These are phyloP conservation scores for Naumovozyma castellii DNA, from an alignment of 805 yeast genomes.

Conservation along the genomic window DNA sequence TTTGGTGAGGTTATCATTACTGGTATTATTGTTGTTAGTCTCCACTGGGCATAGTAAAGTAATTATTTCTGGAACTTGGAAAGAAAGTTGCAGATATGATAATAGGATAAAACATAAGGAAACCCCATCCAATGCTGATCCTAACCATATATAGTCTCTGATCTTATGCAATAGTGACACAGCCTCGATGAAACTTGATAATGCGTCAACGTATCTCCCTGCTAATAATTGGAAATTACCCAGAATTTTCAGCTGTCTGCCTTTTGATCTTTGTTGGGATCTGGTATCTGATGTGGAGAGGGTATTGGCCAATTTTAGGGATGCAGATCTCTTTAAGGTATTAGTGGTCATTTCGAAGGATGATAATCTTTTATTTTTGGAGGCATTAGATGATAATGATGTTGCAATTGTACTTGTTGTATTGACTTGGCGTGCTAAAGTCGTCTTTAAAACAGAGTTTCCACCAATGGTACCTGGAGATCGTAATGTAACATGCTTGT, in stretches of 20 bases:
- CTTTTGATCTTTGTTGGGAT: constrained; percentile 48
- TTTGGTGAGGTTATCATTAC: not conserved
- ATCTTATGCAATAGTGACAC: constrained; percentile 46
- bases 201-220: constrained; percentile 66
- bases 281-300: constrained; percentile 28
- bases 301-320: constrained; percentile 27
- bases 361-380: constrained; percentile 15
- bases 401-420: constrained; percentile 5
- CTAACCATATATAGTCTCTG: constrained; percentile 81
- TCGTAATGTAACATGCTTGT: constrained; percentile 68
- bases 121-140: constrained; percentile 74
- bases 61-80: constrained; percentile 26
- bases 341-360: constrained; percentile 30
- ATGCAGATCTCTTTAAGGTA: constrained; percentile 26
- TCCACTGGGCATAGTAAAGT: constrained; percentile 27
- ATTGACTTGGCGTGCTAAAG: constrained; percentile 21
- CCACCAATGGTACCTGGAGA: constrained; percentile 66
- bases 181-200: constrained; percentile 68
- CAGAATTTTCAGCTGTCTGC: constrained; percentile 59
- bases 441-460: constrained; percentile 34
- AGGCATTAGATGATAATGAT: constrained; percentile 4
- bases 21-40: not conserved
- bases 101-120: constrained; percentile 57
- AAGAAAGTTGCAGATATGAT: constrained; percentile 37
- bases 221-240: constrained; percentile 74